Percentiles rank a stretch among this genome's conserved stretches.
Conservation (phyloP, 306 rosid genomes). For the Luffa aegyptiaca region DNA sequence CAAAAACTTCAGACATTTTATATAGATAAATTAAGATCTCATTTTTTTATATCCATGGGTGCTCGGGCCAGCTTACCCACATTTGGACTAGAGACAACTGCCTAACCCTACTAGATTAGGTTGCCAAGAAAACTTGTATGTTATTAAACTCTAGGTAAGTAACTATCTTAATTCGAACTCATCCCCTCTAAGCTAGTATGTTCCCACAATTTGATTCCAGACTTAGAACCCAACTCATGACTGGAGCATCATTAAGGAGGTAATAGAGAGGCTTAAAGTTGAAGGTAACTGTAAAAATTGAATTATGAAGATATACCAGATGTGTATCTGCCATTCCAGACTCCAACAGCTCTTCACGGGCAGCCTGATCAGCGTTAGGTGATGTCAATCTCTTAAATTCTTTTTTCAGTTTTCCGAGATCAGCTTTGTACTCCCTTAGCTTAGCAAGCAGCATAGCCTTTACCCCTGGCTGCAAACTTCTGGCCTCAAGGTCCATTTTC, state of each 20-base stretch:
- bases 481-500: slow-evolving; percentile 19
- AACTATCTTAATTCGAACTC: not conserved
- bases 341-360: slow-evolving; percentile 16
- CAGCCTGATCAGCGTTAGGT: slow-evolving; percentile 9
- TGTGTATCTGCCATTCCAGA: slow-evolving; percentile 12
- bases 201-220: not conserved
- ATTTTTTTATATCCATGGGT: too few species aligned
- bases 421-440: slow-evolving; percentile 16
- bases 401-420: slow-evolving; percentile 10
- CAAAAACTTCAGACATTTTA: not conserved
- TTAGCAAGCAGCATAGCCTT: slow-evolving; percentile 17
- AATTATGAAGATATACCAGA: slow-evolving; percentile 4
- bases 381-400: slow-evolving; percentile 12
- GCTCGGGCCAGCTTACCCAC: not conserved
- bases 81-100: not conserved
- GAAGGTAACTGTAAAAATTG: not conserved
- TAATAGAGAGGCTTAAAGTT: not conserved
- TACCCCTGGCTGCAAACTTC: slow-evolving; percentile 18
- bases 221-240: not conserved
- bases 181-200: not conserved
- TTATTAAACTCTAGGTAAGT: not conserved
- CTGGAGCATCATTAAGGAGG: not conserved
- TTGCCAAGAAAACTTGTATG: not conserved
- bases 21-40: not conserved
- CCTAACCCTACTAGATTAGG: not conserved